A percentile compares a stretch with the other conserved stretches of the same genome.
Evolutionary conservation across 345 rosid genomes (phyloP).

Genomic region (Syzygium aqueum): DNA sequence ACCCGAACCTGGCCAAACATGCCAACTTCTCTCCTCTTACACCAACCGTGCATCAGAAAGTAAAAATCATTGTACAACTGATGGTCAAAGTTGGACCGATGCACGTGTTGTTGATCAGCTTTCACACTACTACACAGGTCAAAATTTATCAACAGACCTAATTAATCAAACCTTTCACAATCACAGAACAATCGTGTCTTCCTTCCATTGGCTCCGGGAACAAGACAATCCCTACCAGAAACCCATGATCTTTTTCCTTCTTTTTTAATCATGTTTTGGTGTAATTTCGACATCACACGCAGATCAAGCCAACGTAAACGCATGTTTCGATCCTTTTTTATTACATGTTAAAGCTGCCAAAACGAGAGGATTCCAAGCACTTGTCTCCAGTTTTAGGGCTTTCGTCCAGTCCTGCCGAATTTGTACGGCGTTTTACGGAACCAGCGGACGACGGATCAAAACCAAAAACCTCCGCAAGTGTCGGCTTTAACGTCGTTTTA

Average conservation of each 20-base stretch:
- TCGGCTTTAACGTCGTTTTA: background rate
- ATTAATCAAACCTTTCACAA: background rate
- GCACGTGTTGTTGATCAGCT: background rate
- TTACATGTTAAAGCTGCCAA: background rate
- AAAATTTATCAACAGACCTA: background rate
- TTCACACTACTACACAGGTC: background rate
- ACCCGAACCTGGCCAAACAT: background rate
- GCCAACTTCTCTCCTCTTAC: background rate
- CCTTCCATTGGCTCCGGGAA: background rate
- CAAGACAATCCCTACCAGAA: background rate
- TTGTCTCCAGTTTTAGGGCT: background rate
- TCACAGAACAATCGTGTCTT: background rate
- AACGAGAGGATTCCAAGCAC: background rate
- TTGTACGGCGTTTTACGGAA: constrained; percentile 1
- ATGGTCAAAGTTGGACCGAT: background rate
- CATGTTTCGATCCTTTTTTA: background rate
- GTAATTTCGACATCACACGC: background rate
- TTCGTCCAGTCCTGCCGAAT: background rate
- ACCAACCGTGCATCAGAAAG: background rate
- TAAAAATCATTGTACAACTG: background rate
- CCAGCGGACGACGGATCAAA: constrained; percentile 8
- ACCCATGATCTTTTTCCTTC: background rate
- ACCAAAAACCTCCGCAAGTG: background rate
- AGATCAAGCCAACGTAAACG: background rate
- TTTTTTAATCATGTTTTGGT: background rate